Evolutionary conservation across 2,329 filamentous ascomycete genomes (phyloP), one percentile per base, ranked within the genome.

Genomic region (Neocatenulostroma microsporum): DNA sequence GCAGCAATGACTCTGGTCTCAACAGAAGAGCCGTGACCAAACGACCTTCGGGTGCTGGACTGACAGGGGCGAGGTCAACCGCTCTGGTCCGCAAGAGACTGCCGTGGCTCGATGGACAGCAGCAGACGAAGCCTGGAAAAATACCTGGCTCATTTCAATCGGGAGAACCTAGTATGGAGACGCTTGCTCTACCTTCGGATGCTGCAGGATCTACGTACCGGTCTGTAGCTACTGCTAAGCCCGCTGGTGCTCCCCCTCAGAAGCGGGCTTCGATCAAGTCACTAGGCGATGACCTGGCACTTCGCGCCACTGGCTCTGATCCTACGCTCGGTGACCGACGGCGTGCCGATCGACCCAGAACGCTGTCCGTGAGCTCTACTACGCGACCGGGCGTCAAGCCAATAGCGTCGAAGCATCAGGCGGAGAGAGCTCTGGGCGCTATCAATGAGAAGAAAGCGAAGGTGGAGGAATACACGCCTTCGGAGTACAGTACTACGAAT

Each of bases 31-130:
- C 14, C 4, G 19, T 19, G 6, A 30, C n/a, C 8, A 34, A 19
- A 20, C 36, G 30, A 6, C 13, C 21, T 15, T n/a, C n/a, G n/a
- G 32, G 26, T 9, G 11, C n/a, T n/a, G n/a, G n/a, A n/a, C n/a
- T n/a, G n/a, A n/a, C n/a, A n/a, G n/a, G n/a, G n/a, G n/a, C n/a
- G n/a, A n/a, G n/a, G n/a, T n/a, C n/a, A n/a, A n/a, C n/a, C n/a
- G n/a, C n/a, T n/a, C n/a, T n/a, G n/a, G n/a, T n/a, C n/a, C 41
- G 48, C 13, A 54, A 54, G 41, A 51, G 40, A 40, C 40, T 56
- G 29, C 53, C 53, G 21, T 51, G 49, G 49, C 43, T 51, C 18
- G 45, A 49, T 21, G 36, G 38, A 11, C 24, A 19, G 32, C 33
- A 31, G 12, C 30, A 32, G 27, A 18, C n/a, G 10, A 40, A 31